Evolutionary conservation across 2,329 filamentous ascomycete species (phyloP), one percentile per base, ranked within the genome.

Genomic region (Colletotrichum nymphaeae): DNA sequence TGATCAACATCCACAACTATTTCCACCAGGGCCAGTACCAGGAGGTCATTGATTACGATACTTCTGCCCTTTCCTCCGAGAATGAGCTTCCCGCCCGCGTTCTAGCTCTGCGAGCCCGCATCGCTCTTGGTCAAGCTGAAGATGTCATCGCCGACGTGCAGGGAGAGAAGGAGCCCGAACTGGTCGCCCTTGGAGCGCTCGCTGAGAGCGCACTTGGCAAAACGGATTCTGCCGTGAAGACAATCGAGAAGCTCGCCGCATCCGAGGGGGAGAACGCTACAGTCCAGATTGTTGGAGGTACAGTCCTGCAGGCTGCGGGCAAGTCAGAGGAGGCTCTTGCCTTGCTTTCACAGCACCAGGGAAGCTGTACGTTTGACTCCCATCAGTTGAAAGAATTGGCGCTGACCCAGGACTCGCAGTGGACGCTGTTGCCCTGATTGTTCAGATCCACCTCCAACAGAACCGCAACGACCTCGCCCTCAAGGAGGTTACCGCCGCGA

Each of bases 361-460:
- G 94, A 70, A 97, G 91, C 80, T 92, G 94, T 97, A 87, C 77
- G 93, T 89, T 68, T 56, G 69, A 11, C 5, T 46, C n/a, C 11
- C 7, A 11, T 19, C 14, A 8, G 14, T 16, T 24, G 49, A 26
- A 26, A 24, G 14, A 52, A 19, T 8, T 19, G 24, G 24, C 56
- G 64, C 74, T 75, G 59, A 75, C 52, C 58, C 63, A n/a, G 26
- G 24, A 3, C 49, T n/a, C 63, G 24, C 71, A 92, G 90, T 92
- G 72, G 90, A 92, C 77, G 93, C 94, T 67, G 94, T 98, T 65
- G 93, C 95, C 57, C 86, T 98, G 74, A 95, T 97, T 76, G 92
- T 95, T 35, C 96, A 99, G 83, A 97, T 98, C 77, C 93, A 98
- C 80, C 91, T 98, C 11, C 90, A 94, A 78, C 95, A 98, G 81